Percentiles rank a stretch among this genome's conserved stretches.
Evolutionary conservation across 1,284 basidiomycete genomes (phyloP).

Genomic region (Puccinia coronata): DNA sequence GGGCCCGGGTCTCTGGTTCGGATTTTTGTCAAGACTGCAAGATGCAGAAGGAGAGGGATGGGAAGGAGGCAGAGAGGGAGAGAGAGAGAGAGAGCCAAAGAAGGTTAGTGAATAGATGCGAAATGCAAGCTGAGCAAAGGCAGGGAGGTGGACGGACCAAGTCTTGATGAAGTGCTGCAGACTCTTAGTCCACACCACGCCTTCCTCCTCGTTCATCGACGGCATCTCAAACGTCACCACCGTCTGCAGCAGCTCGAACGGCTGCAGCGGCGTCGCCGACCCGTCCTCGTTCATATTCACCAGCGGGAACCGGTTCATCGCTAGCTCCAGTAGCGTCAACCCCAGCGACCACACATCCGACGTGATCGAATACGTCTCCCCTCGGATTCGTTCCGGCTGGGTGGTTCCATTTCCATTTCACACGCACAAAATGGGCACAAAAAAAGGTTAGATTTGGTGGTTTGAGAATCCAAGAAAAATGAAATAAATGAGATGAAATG

Average conservation of each 20-base stretch:
- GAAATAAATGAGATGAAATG: too few relatives aligned
- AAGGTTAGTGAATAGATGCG: not conserved
- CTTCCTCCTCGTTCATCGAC: conserved; percentile 68
- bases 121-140: not conserved
- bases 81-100: not conserved
- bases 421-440: too few relatives aligned
- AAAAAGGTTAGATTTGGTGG: not conserved
- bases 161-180: conserved; percentile 91
- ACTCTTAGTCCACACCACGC: conserved; percentile 72
- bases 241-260: conserved; percentile 90
- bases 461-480: not conserved
- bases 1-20: conserved; percentile 73
- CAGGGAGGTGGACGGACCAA: conserved; percentile 64
- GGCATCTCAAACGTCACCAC: conserved; percentile 83
- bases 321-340: conserved; percentile 86
- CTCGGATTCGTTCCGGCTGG: conserved; percentile 88
- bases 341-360: conserved; percentile 99
- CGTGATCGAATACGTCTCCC: conserved; percentile 83
- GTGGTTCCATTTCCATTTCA: conserved; percentile 7
- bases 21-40: conserved; percentile 59
- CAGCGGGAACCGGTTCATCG: conserved; percentile 93
- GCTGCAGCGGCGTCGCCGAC: conserved; percentile 64
- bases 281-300: conserved; percentile 67
- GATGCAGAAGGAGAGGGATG: not conserved
- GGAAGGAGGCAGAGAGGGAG: not conserved